These are phyloP conservation scores for Pseudohalonectria lignicola DNA, from an alignment of 2,329 filamentous ascomycete species.

Conservation along the genomic window DNA sequence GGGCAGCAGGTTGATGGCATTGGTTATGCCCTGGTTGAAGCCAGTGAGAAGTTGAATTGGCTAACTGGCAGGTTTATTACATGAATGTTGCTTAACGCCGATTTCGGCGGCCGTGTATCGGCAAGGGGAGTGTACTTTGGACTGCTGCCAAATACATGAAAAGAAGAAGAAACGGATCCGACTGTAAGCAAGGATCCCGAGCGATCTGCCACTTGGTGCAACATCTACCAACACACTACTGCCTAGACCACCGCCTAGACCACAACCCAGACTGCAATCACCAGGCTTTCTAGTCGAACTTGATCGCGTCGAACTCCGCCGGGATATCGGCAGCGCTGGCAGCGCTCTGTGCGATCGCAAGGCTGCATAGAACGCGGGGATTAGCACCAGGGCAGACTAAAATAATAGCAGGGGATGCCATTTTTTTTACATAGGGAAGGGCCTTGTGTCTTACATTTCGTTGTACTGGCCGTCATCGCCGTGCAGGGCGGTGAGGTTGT, in stretches of 20 bases:
- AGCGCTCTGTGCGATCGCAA: background rate
- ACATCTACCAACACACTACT: no score
- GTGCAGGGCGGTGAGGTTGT: constrained; percentile 2
- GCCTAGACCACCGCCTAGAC: no score
- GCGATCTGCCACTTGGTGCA: background rate
- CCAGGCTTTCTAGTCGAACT: background rate
- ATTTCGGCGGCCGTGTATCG: background rate
- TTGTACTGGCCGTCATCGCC: background rate
- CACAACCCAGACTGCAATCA: background rate
- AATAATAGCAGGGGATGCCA: background rate
- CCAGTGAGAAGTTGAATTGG: background rate
- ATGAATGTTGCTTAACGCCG: background rate
- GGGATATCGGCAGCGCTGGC: background rate
- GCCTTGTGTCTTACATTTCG: background rate
- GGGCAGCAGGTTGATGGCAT: no score
- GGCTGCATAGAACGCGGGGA: background rate
- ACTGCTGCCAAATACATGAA: no score
- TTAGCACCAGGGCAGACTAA: background rate
- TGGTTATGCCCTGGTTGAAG: no score
- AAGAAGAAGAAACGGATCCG: background rate
- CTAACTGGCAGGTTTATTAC: background rate
- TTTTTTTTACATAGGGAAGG: no score
- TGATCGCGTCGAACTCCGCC: background rate
- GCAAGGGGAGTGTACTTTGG: background rate
- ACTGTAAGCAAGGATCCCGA: background rate